Evolutionary conservation across 2,329 filamentous ascomycete species (phyloP).

Genomic region (Gliomastix tumulicola): DNA sequence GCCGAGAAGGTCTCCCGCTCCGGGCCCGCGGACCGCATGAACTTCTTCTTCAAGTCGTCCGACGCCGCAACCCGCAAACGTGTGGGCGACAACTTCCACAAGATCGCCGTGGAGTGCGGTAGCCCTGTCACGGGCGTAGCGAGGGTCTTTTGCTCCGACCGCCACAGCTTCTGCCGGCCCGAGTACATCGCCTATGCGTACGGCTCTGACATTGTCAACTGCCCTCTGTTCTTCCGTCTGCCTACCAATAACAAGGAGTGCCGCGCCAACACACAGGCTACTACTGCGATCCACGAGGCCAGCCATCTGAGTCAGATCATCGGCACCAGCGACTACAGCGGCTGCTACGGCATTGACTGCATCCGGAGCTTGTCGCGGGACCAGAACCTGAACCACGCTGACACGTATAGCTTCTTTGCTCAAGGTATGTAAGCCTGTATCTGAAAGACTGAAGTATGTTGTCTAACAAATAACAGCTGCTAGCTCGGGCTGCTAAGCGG

Average conservation of each 20-base stretch:
- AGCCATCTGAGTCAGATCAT: conserved; percentile 53
- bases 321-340: conserved; percentile 52
- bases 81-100: conserved; percentile 43
- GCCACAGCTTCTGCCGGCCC: not conserved
- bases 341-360: no score
- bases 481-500: no score
- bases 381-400: conserved; percentile 56
- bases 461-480: no score
- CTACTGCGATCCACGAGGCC: conserved; percentile 58
- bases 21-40: conserved; percentile 28
- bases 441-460: no score
- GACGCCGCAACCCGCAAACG: conserved; percentile 31
- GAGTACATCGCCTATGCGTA: conserved; percentile 53
- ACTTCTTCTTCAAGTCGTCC: conserved; percentile 59
- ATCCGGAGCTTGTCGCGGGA: conserved; percentile 36
- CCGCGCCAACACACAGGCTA: conserved; percentile 59
- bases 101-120: conserved; percentile 48
- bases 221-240: conserved; percentile 52
- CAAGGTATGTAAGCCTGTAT: conserved; percentile 23
- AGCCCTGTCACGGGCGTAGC: not conserved
- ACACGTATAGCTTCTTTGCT: conserved; percentile 40
- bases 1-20: not conserved
- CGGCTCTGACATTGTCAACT: no score
- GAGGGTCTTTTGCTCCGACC: not conserved
- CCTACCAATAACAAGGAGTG: conserved; percentile 41